phyloP scores from a whole-genome alignment of 371 early-diverging fungal genomes.

The Mortierella sp. region DNA sequence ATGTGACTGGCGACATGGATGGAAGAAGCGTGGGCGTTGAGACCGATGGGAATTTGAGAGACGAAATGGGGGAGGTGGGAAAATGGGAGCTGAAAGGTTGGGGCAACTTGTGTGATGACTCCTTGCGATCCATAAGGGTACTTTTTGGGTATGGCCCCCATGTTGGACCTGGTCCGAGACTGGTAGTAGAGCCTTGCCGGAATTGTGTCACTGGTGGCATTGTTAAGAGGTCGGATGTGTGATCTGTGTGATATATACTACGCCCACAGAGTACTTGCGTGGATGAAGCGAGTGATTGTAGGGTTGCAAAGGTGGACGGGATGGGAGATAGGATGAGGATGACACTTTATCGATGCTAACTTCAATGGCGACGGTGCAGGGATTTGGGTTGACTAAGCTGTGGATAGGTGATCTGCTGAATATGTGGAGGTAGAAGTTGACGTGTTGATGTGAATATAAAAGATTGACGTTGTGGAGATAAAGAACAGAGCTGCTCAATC shows the following conservation, averaged over 20 bases:
- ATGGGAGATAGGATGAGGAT: neutral
- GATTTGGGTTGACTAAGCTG: neutral
- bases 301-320: too few species aligned
- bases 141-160: slow-evolving; percentile 44
- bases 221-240: slow-evolving; percentile 2
- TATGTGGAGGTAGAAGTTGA: neutral
- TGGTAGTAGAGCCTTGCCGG: slow-evolving; percentile 31
- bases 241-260: neutral
- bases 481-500: neutral
- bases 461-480: neutral
- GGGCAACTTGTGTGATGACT: slow-evolving; percentile 8
- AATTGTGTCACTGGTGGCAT: slow-evolving; percentile 49
- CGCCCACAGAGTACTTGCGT: too few species aligned
- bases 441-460: neutral
- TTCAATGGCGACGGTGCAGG: neutral
- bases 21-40: slow-evolving; percentile 21
- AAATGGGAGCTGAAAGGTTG: slow-evolving; percentile 19
- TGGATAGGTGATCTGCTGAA: neutral
- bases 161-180: slow-evolving; percentile 13
- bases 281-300: too few species aligned
- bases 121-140: slow-evolving; percentile 6
- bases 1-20: slow-evolving; percentile 2
- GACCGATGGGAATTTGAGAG: slow-evolving; percentile 17
- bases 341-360: neutral
- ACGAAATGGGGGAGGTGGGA: slow-evolving; percentile 18